Percentiles rank a stretch among this genome's conserved stretches.
These are phyloP conservation scores for Boletus barrowsii DNA, from an alignment of 768 basidiomycete species.

Conservation along the genomic window DNA sequence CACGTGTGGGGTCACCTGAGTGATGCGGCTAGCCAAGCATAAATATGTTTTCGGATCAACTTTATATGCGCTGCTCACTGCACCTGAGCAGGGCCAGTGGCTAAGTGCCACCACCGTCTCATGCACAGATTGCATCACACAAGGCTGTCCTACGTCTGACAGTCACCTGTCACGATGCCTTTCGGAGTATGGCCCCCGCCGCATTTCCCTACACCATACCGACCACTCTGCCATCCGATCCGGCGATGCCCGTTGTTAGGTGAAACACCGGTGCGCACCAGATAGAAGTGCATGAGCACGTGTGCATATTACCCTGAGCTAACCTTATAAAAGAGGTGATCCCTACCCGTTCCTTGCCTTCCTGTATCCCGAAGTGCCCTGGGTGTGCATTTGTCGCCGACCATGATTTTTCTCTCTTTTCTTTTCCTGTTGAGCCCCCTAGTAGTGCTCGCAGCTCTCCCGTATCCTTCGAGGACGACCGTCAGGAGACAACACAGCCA, in stretches of 20 bases:
- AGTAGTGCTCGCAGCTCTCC: conserved; percentile 24
- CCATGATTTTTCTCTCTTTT: conserved; percentile 37
- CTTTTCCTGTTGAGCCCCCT: conserved; percentile 30
- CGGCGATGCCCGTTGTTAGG: background rate
- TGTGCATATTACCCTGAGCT: background rate
- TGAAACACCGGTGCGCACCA: conserved; percentile 6
- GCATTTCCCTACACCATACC: background rate
- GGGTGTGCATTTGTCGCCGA: conserved; percentile 16
- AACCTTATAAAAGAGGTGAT: conserved; percentile 17
- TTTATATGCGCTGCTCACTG: no score
- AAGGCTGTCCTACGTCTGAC: no score
- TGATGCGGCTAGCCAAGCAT: no score
- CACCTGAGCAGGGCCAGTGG: no score
- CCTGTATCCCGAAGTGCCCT: background rate
- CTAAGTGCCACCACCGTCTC: no score
- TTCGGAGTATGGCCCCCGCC: background rate
- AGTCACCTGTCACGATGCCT: no score
- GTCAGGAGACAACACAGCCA: conserved; percentile 30
- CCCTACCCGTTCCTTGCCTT: background rate
- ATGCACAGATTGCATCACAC: no score
- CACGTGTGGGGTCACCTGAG: no score
- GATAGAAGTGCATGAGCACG: conserved; percentile 12
- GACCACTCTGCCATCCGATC: background rate
- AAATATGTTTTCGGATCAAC: no score
- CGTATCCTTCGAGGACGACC: conserved; percentile 33